A percentile compares a stretch with the other conserved stretches of the same genome.
These are phyloP conservation scores for Aspergillus nomiae DNA, from an alignment of 2,329 filamentous ascomycete species.

Conservation along the genomic window DNA sequence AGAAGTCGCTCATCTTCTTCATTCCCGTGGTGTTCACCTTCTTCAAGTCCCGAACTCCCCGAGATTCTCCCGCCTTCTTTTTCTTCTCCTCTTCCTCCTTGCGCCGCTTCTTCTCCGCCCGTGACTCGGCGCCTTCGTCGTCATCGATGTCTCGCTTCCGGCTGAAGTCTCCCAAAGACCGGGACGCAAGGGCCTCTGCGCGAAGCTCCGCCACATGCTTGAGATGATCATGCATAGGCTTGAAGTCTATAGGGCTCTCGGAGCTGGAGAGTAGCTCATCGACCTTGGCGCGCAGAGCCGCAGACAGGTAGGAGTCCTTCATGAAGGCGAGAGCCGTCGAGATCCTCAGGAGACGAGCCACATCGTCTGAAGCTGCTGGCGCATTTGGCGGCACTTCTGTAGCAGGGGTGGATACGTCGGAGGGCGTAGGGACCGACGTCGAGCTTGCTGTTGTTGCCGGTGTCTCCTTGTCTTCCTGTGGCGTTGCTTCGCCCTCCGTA, in stretches of 20 bases:
- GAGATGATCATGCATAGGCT: conserved; percentile 70
- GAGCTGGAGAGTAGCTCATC: conserved; percentile 41
- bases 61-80: conserved; percentile 74
- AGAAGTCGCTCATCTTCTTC: conserved; percentile 97
- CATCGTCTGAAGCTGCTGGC: conserved; percentile 32
- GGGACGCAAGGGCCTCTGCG: conserved; percentile 69
- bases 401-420: conserved; percentile 38
- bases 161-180: conserved; percentile 55
- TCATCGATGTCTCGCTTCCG: conserved; percentile 45
- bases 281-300: conserved; percentile 39
- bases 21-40: conserved; percentile 92
- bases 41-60: conserved; percentile 75
- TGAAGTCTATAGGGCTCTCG: conserved; percentile 64
- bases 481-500: conserved; percentile 22
- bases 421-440: conserved; percentile 40
- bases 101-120: conserved; percentile 79
- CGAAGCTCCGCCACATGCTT: conserved; percentile 66
- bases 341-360: conserved; percentile 49
- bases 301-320: conserved; percentile 51
- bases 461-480: conserved; percentile 31
- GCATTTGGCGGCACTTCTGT: conserved; percentile 38
- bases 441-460: conserved; percentile 38
- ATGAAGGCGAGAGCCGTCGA: conserved; percentile 54
- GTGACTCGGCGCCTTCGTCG: conserved; percentile 46
- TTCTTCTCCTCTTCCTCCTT: conserved; percentile 87